Base-by-base conservation (phyloP, 345 rosid species). In the Citrus mangshanensis region DNA sequence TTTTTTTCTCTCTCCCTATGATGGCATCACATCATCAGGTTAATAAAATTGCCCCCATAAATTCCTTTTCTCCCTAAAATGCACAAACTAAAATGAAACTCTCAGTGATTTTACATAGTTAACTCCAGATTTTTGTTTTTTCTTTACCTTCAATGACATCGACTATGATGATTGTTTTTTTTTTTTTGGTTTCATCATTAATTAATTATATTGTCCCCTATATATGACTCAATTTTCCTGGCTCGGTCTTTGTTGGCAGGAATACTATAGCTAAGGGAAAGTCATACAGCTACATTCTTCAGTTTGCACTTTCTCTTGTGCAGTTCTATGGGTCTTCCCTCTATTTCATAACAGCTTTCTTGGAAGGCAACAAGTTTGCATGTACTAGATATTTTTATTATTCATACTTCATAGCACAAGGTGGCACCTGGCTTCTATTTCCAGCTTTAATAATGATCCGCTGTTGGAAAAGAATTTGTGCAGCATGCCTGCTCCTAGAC, bases 321-420 rank as follows among this genome's bases (percentile, higher is more conserved):
- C 99, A 94, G 87, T 95, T 94, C 28, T 94, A 96, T 55, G 99
- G 98, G 81, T 87, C 92, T 81, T 79, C 86, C 30, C 91, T 94
- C 2, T 96, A 96, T 81, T 96, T 89, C 89, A 73, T 96, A 68
- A 94, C 97, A 27, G 82, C 99, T 24, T 67, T 73, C 77, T 85
- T 94, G 89, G 97, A 96, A 30, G 98, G 99, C 24, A 94, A 92
- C 78, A 86, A 91, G 87, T 95, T 89, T 77, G 91, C 98, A 2
- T 70, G 89, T 1, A 89, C 85, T 84, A 75, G 87, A 0, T 84
- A 81, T 40, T 86, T 91, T 81, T 94, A 93, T 68, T 90, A 91
- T 79, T 86, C 90, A 0, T 96, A 94, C 85, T 96, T 91, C 79
- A 34, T 93, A 18, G 38, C 81, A 1, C 93, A 93, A 65, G 93